These are phyloP conservation scores for Daedaleopsis nitida DNA, from an alignment of 768 basidiomycete genomes.

Conservation along the genomic window DNA sequence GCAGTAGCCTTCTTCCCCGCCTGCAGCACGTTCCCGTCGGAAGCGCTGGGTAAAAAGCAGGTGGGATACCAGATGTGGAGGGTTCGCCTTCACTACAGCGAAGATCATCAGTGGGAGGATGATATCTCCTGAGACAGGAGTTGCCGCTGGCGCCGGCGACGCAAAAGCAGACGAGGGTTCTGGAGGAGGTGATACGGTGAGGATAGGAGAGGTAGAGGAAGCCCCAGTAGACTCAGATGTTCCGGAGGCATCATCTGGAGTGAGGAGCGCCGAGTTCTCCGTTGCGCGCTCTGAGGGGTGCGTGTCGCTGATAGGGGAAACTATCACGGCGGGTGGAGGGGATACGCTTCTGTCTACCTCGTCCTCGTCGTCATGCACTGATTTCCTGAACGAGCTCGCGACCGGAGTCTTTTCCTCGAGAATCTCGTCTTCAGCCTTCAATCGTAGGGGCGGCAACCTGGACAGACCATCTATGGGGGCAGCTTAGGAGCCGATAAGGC, in stretches of 20 bases:
- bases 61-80: conserved; percentile 74
- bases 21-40: conserved; percentile 49
- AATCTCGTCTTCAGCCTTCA: conserved; percentile 64
- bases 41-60: conserved; percentile 67
- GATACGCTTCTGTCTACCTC: conserved; percentile 10
- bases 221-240: conserved; percentile 6
- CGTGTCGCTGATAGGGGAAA: conserved; percentile 5
- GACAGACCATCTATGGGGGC: conserved; percentile 67
- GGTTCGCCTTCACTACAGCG: conserved; percentile 91
- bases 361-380: conserved; percentile 3
- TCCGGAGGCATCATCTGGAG: conserved; percentile 7
- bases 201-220: conserved; percentile 9
- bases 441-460: conserved; percentile 67
- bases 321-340: conserved; percentile 13
- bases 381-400: conserved; percentile 20
- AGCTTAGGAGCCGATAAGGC: background rate
- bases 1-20: conserved; percentile 91
- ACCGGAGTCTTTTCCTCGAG: conserved; percentile 36
- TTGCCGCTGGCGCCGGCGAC: conserved; percentile 32
- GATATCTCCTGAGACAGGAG: conserved; percentile 81
- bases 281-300: background rate
- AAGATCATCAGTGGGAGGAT: conserved; percentile 93
- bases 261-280: conserved; percentile 9
- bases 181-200: conserved; percentile 16
- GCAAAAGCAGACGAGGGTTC: conserved; percentile 16